These are phyloP conservation scores for Mariannaea sp. DNA, from an alignment of 2,329 filamentous ascomycete species.

Conservation along the genomic window DNA sequence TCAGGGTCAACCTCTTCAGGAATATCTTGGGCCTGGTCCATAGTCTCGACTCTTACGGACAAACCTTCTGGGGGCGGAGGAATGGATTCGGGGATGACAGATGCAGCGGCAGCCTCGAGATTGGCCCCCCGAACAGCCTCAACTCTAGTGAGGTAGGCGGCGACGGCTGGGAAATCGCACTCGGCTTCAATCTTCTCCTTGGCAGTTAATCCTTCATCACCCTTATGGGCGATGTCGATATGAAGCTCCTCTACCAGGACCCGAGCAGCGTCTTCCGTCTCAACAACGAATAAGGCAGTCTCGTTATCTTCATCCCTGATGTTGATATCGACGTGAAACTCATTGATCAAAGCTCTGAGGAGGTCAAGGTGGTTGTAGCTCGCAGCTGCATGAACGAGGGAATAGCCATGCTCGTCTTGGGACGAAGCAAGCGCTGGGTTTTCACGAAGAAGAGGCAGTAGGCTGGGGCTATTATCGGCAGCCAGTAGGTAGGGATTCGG, in stretches of 20 bases:
- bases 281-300: constrained; percentile 91
- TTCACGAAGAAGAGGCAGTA: constrained; percentile 75
- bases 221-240: constrained; percentile 67
- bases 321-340: constrained; percentile 79
- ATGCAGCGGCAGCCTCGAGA: constrained; percentile 38
- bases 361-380: constrained; percentile 90
- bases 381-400: constrained; percentile 87
- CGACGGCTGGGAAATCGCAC: constrained; percentile 32
- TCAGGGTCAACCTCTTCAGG: constrained; percentile 75
- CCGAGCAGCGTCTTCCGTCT: constrained; percentile 77
- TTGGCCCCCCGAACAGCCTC: constrained; percentile 36
- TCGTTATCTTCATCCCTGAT: constrained; percentile 89
- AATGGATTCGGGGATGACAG: constrained; percentile 46
- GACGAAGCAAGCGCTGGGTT: constrained; percentile 76
- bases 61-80: constrained; percentile 76
- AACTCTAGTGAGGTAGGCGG: constrained; percentile 25
- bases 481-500: constrained; percentile 75
- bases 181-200: constrained; percentile 68
- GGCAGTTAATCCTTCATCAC: constrained; percentile 79
- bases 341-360: constrained; percentile 73
- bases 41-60: constrained; percentile 75
- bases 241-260: constrained; percentile 83
- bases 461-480: constrained; percentile 75
- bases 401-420: constrained; percentile 93
- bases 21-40: constrained; percentile 65